Base-by-base conservation (phyloP, 495 filamentous ascomycete genomes). In the Penicillium odoratum region DNA sequence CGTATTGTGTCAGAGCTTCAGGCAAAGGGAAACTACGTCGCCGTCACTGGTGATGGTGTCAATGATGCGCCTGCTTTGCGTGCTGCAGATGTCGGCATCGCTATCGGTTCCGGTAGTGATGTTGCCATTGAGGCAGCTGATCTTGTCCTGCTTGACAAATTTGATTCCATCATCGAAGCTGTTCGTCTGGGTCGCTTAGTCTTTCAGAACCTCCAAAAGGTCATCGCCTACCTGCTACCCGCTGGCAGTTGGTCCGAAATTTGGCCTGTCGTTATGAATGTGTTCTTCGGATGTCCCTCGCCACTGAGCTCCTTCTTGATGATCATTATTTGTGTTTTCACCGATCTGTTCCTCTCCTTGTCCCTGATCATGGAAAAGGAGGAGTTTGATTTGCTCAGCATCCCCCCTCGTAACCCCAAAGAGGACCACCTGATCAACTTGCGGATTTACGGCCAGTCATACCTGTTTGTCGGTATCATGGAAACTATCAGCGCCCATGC, bases 101-200 rank as follows among this genome's bases (percentile, higher is more conserved):
- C 86, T 4, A 84, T 89, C 72, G 85, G 82, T 30, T 77, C 75
- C 11, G 75, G 78, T 28, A 81, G 79, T 26, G 83, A 85, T 43
- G 80, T 85, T 3, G 83, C 83, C 16, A 83, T 75, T 83, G 94
- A 97, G 74, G 93, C 93, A 6, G 91, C 93, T 10, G 89, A 95
- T 63, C 83, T 97, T 4, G 90, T 97, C 15, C 83, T 98, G 7
- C 75, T 91, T 3, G 88, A 89, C 31, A 79, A 77, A 0, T 91
- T 93, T 59, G 78, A 81, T 21, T 86, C 83, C 4, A 82, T 91
- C 15, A 80, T 89, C 3, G 83, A 86, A 61, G 89, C 87, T 1
- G 83, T 91, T 10, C 75, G 83, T 30, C 78, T 81, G 16, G 85
- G 85, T 1, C 73, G 84, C 5, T 59, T 82, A 0, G 82, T 85